Base-by-base conservation (phyloP, 1,284 basidiomycete genomes). In the Moesziomyces sp. region DNA sequence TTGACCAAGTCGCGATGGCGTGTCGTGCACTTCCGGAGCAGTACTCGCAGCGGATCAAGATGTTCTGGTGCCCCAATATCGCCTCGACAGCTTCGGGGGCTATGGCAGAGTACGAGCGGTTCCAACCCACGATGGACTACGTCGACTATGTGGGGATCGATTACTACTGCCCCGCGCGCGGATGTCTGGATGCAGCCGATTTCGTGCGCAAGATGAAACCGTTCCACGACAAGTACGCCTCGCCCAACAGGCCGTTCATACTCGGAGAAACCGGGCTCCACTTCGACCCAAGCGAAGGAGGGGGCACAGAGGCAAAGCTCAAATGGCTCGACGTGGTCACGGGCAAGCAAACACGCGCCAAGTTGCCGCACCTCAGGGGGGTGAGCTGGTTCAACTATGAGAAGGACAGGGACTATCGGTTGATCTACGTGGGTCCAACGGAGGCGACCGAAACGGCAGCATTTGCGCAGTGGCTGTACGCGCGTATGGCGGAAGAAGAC, bases 21-120 rank as follows among this genome's bases (percentile, higher is more conserved):
- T 42, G 38, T 13, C 62, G 58, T 3, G n/a, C 21, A 5, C 26
- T 71, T 3, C 40, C 54, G 0, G 18, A 18, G 0, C 11, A 24
- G 11, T 66, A 58, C 9, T 19, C 19, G 0, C n/a, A 42, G 19
- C 51, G 52, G 48, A 26, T 71, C 16, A 71, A 71, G 34, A 46
- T 71, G 35, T 71, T 65, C 43, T 71, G 60, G 60, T 71, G 68
- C 24, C 68, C 68, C 51, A 71, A 71, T 46, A 71, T 71, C 52
- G 68, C 68, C 10, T 66, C 62, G 3, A 43, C 52, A 23, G 34
- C 54, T 4, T 24, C 47, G 3, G 58, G 44, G 21, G 68, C 68
- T 4, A n/a, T 48, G 18, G 46, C 46, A 1, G 68, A 71, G 28
- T 71, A 71, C 52, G 24, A 49, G 9, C 51, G 51, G 6, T 71